Evolutionary conservation across 179 eudicot genomes (phyloP), one percentile per base, ranked within the genome.

Genomic region (Actinidia arguta): DNA sequence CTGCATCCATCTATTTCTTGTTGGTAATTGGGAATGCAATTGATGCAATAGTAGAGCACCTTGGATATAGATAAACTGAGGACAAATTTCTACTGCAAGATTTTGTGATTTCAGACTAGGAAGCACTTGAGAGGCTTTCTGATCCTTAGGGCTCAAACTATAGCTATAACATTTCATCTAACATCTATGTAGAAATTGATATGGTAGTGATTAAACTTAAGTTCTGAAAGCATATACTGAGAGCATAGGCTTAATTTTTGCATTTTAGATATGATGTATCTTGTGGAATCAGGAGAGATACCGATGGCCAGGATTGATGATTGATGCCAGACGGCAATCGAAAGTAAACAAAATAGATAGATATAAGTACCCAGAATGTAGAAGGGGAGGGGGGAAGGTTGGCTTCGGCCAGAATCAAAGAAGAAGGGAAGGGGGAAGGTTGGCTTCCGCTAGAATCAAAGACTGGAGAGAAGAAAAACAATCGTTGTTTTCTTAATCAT

Each of bases 71-170:
- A 51, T 24, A 24, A 69, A 70, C 46, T 54, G 24, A 55, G 52
- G 31, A 5, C 14, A 18, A 56, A 70, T 24, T 54, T 80, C 52
- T 87, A 76, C 78, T 86, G 85, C 92, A 96, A 98, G 99, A 98
- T 54, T 85, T 94, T 86, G 88, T 96, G 63, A 92, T 96, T 73
- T 90, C 98, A 44, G 99, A 96, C 78, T 96, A 96, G 94, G 94
- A 92, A 85, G 99, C 92, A 73, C 89, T 96, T 83, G 99, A 96
- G 82, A 83, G 87, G 83, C 91, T 96, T 42, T 89, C 86, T 78
- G 75, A 79, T 73, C 98, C 97, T 48, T 82, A 54, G 59, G 94
- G 95, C 39, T 88, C 96, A 75, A 83, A 96, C 85, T 96, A 93
- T 81, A 90, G 94, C 27, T 75, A 84, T 50, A 85, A 88, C 80